phyloP scores from a whole-genome alignment of 2,329 filamentous ascomycete species.

The Fusarium liriodendri region DNA sequence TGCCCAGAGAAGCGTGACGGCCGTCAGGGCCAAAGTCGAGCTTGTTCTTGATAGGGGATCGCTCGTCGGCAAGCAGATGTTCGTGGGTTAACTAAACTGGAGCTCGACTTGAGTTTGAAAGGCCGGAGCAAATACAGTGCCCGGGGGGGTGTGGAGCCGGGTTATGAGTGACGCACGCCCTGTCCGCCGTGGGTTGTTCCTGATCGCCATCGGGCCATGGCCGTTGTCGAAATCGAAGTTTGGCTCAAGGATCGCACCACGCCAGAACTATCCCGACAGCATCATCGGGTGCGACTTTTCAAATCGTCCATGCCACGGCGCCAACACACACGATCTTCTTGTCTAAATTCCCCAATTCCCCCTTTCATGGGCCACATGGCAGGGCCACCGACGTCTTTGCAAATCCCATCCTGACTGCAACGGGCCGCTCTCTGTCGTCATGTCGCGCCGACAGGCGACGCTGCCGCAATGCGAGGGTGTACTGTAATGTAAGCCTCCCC shows the following conservation, averaged over 20 bases:
- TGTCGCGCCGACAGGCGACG: conserved; percentile 18
- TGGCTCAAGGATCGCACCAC: conserved; percentile 45
- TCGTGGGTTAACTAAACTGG: conserved; percentile 33
- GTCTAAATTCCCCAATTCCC: conserved; percentile 20
- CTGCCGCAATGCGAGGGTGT: not conserved
- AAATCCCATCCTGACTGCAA: conserved; percentile 14
- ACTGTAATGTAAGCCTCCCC: not conserved
- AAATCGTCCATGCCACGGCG: conserved; percentile 23
- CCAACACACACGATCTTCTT: conserved; percentile 33
- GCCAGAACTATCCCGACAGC: conserved; percentile 30
- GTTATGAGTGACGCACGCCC: conserved; percentile 24
- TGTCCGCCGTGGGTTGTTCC: conserved; percentile 38
- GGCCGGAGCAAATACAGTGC: conserved; percentile 22
- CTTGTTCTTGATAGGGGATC: conserved; percentile 33
- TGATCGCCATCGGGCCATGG: conserved; percentile 44
- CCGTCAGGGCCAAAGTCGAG: conserved; percentile 31
- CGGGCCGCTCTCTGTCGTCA: conserved; percentile 23
- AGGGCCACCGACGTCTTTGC: conserved; percentile 29
- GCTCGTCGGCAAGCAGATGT: conserved; percentile 32
- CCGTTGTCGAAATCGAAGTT: conserved; percentile 45
- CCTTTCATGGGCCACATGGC: conserved; percentile 33
- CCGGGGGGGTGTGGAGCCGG: conserved; percentile 27
- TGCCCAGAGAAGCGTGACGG: conserved; percentile 26
- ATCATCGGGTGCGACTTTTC: conserved; percentile 21
- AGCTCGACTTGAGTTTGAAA: conserved; percentile 32